A percentile compares a stretch with the other conserved stretches of the same genome.
Evolutionary conservation across 345 rosid genomes (phyloP).

Genomic region (Eucalyptus curtisii): DNA sequence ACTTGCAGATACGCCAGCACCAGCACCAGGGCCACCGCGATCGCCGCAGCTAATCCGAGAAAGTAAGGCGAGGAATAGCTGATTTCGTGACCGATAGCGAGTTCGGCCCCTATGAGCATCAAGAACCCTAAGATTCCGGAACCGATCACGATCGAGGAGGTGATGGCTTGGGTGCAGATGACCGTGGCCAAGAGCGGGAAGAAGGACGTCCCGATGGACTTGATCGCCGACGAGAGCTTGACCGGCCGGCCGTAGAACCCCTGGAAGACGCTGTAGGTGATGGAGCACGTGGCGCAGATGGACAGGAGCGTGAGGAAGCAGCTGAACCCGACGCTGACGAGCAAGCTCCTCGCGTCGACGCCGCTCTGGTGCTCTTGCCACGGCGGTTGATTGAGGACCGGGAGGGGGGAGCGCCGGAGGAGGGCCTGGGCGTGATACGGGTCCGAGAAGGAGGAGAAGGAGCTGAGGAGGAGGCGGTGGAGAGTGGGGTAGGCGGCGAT

Average conservation of each 20-base stretch:
- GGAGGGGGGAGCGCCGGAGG: slow-evolving; percentile 1
- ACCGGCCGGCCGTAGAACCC: slow-evolving; percentile 89
- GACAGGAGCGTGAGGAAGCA: slow-evolving; percentile 16
- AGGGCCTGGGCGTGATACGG: slow-evolving; percentile 8
- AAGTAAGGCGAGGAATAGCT: slow-evolving; percentile 19
- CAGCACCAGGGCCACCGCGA: neutral
- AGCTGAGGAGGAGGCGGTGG: slow-evolving; percentile 8
- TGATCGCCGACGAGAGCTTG: slow-evolving; percentile 39
- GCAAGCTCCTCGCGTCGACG: neutral
- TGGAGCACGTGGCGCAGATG: slow-evolving; percentile 41
- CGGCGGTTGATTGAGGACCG: neutral
- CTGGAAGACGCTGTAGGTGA: slow-evolving; percentile 52
- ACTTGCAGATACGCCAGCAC: slow-evolving; percentile 18
- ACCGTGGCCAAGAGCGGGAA: slow-evolving; percentile 37
- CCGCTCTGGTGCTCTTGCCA: neutral
- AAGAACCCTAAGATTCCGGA: slow-evolving; percentile 12
- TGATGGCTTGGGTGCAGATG: slow-evolving; percentile 4
- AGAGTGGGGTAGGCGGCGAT: slow-evolving; percentile 40
- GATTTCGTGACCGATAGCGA: slow-evolving; percentile 1
- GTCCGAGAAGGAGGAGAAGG: neutral
- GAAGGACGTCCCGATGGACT: slow-evolving; percentile 42
- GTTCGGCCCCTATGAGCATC: slow-evolving; percentile 2
- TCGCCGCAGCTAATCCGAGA: neutral
- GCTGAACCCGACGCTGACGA: slow-evolving; percentile 10
- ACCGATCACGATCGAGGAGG: slow-evolving; percentile 4